These are phyloP conservation scores for Melastoma candidum DNA, from an alignment of 441 rosid genomes.

Conservation along the genomic window DNA sequence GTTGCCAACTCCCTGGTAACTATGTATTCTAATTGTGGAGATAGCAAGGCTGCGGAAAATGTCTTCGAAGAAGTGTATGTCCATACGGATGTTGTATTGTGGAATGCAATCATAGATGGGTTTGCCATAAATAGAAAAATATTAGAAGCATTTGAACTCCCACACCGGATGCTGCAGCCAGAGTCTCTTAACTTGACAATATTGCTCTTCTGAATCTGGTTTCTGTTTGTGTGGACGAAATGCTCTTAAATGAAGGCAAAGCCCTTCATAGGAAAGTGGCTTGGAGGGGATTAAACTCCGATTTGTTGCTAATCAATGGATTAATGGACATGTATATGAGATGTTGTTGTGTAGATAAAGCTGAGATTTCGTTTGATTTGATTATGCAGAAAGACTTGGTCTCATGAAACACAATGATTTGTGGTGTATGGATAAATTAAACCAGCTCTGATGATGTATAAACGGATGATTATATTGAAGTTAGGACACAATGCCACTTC, in stretches of 20 bases:
- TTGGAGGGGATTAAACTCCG: slow-evolving; percentile 24
- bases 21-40: slow-evolving; percentile 33
- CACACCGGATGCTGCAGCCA: slow-evolving; percentile 27
- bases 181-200: slow-evolving; percentile 24
- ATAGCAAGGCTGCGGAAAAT: slow-evolving; percentile 23
- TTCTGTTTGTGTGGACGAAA: slow-evolving; percentile 26
- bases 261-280: slow-evolving; percentile 28
- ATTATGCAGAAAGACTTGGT: slow-evolving; percentile 25
- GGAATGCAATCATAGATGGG: slow-evolving; percentile 45
- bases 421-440: slow-evolving; percentile 22
- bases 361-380: slow-evolving; percentile 25
- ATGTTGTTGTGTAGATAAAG: slow-evolving; percentile 21
- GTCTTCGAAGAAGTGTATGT: slow-evolving; percentile 21
- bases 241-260: slow-evolving; percentile 31
- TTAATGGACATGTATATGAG: slow-evolving; percentile 32
- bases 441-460: slow-evolving; percentile 38
- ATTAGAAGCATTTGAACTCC: slow-evolving; percentile 27
- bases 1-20: slow-evolving; percentile 45
- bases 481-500: slow-evolving; percentile 32
- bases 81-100: slow-evolving; percentile 34
- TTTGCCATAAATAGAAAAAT: slow-evolving; percentile 30
- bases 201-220: slow-evolving; percentile 26
- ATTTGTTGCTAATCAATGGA: slow-evolving; percentile 22
- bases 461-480: slow-evolving; percentile 25
- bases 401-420: slow-evolving; percentile 41